Evolutionary conservation across 2,329 filamentous ascomycete species (phyloP), one percentile per base, ranked within the genome.

Genomic region (Arthroderma sp.): DNA sequence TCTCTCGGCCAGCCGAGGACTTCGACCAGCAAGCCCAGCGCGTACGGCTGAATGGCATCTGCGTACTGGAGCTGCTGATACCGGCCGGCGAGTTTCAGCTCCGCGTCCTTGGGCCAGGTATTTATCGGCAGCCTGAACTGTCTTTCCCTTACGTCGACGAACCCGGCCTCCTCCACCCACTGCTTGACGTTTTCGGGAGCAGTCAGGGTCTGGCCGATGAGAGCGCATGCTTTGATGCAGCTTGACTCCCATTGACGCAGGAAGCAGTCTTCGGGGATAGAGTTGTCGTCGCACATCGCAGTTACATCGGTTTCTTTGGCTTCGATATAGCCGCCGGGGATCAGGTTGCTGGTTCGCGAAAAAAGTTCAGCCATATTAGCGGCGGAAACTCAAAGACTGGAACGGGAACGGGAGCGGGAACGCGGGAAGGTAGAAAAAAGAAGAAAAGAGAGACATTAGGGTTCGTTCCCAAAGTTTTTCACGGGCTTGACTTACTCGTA

Each of bases 131-230:
- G 33, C 19, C 54, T 59, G 47, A 61, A 61, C 41, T 62, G 60
- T 23, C 74, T 72, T 61, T 80, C 76, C 51, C 78, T 70, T 9
- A 84, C 75, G 56, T 84, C 78, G 2, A 78, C 73, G 58, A 82
- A 84, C 0, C 82, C 82, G 1, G 79, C 76, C 28, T 78, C 75
- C 64, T 75, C 72, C 68, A 83, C 79, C 72, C 75, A 80, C 23
- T 35, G 15, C 59, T 79, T 78, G 35, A 82, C 65, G 44, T 77
- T 74, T 41, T 80, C 76, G 0, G 78, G 79, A 28, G 82, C 73
- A 2, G 78, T 73, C 57, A 80, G 71, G 59, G 81, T 72, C 56
- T 74, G 68, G 69, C 71, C 63, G 63, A 70, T 56, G 25, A 67
- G 72, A 65, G 71, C 70, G 43, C 77, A 76, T 17, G 78, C 77